These are phyloP conservation scores for Megacollybia marginata DNA, from an alignment of 768 basidiomycete genomes.

Conservation along the genomic window DNA sequence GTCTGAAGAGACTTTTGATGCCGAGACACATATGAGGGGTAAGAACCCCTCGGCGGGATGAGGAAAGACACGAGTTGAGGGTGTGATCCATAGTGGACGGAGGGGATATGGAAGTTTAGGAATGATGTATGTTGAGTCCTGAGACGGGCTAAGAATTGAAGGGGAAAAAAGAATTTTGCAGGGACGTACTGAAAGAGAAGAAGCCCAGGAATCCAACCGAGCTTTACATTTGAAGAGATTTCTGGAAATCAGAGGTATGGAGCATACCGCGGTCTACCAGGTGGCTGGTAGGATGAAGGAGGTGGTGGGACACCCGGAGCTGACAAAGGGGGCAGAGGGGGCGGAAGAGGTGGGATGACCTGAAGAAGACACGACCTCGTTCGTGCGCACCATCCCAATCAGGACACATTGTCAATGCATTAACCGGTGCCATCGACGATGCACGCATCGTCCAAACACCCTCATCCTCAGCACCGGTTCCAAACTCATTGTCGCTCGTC, in stretches of 20 bases:
- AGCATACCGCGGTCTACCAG: too few species aligned
- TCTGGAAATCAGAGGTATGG: too few species aligned
- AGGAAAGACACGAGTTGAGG: conserved; percentile 48
- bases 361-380: too few species aligned
- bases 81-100: conserved; percentile 85
- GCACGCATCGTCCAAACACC: conserved; percentile 78
- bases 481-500: conserved; percentile 20
- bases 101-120: conserved; percentile 58
- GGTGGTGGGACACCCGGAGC: too few species aligned
- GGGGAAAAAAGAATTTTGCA: too few species aligned
- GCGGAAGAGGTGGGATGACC: too few species aligned
- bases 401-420: conserved; percentile 70
- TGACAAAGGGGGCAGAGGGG: too few species aligned
- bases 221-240: too few species aligned
- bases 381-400: too few species aligned
- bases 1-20: conserved; percentile 62
- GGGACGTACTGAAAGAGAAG: conserved; percentile 52
- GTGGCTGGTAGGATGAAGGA: too few species aligned
- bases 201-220: conserved; percentile 61
- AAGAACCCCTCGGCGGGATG: conserved; percentile 32
- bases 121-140: conserved; percentile 70
- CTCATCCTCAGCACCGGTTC: conserved; percentile 47
- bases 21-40: conserved; percentile 81
- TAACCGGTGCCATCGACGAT: conserved; percentile 70
- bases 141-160: background rate